Base-by-base conservation (phyloP, 1,284 basidiomycete genomes). In the Tremellales sp. region DNA sequence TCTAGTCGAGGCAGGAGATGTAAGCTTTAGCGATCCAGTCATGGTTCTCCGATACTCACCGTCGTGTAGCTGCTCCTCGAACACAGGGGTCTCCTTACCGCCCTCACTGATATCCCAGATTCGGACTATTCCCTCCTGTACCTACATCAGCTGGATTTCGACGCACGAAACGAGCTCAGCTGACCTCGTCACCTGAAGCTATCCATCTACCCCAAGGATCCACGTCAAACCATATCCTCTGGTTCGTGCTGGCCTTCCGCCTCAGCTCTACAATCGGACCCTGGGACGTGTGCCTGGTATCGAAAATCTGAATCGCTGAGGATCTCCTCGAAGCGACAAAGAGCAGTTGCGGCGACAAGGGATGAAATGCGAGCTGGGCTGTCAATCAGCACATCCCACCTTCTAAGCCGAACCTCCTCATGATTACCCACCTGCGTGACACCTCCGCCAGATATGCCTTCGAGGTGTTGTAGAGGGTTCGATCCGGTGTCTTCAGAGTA, bases 251-350 rank as follows among this genome's bases (percentile, higher is more conserved):
- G 12, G 65, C 66, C n/a, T 45, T 34, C 37, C 71, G 51, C n/a
- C 45, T 22, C 6, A 63, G 31, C 19, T 36, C 40, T 16, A 47
- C 45, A 28, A 68, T 43, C 8, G 58, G 51, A 56, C 53, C 51
- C 64, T 54, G 49, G 18, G 76, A 75, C 1, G 80, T 74, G 54
- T 85, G 78, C 0, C 82, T 78, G 7, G 91, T 64, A 66, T 94
- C 91, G 83, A 85, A 94, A 41, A 79, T 77, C 59, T 84, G 84
- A 24, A 93, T 77, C 1, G 61, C 63, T 10, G 75, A 74, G n/a
- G 78, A 78, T 10, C 85, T 76, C 12, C 91, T 78, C 51, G 86
- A 91, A 0, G 86, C 78, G 0, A 86, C 84, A 56, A 88, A 92
- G 16, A 94, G 68, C 0, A 87, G 71, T 48, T 86, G 79, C 1